Conservation (phyloP, 1,139 yeast genomes). For the Starmera stellimalicola region DNA sequence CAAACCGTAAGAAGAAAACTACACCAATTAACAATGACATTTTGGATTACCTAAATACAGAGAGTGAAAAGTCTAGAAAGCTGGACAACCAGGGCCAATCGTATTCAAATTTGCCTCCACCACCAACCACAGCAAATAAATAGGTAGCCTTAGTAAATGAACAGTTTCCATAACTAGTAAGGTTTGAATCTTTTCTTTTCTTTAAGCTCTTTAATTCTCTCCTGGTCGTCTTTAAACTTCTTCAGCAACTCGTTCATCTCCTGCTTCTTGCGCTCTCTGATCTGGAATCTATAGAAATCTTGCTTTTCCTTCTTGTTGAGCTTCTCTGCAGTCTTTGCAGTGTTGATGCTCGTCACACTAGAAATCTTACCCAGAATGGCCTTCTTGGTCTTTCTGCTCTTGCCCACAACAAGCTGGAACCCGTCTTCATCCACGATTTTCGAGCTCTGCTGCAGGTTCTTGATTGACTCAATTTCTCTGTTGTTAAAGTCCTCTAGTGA, state of each 20-base stretch:
- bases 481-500: constrained; percentile 60
- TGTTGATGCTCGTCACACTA: constrained; percentile 27
- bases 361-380: constrained; percentile 44
- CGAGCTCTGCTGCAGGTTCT: constrained; percentile 45
- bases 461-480: constrained; percentile 58
- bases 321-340: constrained; percentile 28
- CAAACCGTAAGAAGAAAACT: constrained; percentile 20
- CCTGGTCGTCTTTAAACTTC: constrained; percentile 88
- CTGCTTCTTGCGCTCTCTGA: constrained; percentile 84
- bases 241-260: constrained; percentile 81
- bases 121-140: constrained; percentile 17
- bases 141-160: not conserved
- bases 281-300: constrained; percentile 94
- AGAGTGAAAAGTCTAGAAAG: constrained; percentile 24
- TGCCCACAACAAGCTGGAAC: constrained; percentile 81
- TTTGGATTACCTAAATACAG: constrained; percentile 27
- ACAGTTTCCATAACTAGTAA: constrained; percentile 26
- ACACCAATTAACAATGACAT: constrained; percentile 14
- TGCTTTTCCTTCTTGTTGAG: constrained; percentile 72
- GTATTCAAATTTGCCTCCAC: constrained; percentile 17
- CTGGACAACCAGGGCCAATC: constrained; percentile 15
- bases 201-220: constrained; percentile 65
- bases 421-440: constrained; percentile 85
- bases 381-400: constrained; percentile 71
- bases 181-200: constrained; percentile 83